Evolutionary conservation across 305 asterid genomes (phyloP).

Genomic region (Nicotiana rustica): DNA sequence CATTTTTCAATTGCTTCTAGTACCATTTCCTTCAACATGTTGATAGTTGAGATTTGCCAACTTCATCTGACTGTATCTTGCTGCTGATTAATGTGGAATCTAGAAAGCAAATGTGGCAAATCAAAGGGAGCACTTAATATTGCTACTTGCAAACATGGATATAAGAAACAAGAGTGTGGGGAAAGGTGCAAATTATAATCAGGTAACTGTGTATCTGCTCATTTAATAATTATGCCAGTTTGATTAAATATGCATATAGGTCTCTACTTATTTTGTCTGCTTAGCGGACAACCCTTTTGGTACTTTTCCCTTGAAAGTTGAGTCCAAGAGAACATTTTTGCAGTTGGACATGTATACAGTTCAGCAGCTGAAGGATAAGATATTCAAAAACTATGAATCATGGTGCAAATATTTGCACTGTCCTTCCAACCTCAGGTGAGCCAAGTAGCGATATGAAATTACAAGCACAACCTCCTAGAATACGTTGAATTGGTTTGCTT

Average conservation of each 20-base stretch:
- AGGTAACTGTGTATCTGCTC: slow-evolving; percentile 55
- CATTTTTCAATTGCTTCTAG: slow-evolving; percentile 15
- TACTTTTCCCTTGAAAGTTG: slow-evolving; percentile 39
- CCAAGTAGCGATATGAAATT: slow-evolving; percentile 41
- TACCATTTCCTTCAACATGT: slow-evolving; percentile 27
- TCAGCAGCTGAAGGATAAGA: slow-evolving; percentile 66
- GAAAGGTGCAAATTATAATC: slow-evolving; percentile 59
- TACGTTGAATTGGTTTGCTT: background rate
- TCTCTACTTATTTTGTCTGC: slow-evolving; percentile 29
- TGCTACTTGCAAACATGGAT: slow-evolving; percentile 96
- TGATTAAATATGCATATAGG: background rate
- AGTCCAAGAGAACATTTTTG: slow-evolving; percentile 41
- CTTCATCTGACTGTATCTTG: slow-evolving; percentile 40
- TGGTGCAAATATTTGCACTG: slow-evolving; percentile 93
- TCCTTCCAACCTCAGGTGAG: slow-evolving; percentile 78
- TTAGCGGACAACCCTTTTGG: background rate
- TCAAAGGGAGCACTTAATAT: slow-evolving; percentile 96
- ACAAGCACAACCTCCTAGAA: slow-evolving; percentile 29
- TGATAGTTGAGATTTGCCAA: slow-evolving; percentile 38
- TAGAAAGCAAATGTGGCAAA: slow-evolving; percentile 99
- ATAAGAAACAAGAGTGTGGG: slow-evolving; percentile 66
- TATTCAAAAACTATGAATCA: slow-evolving; percentile 82
- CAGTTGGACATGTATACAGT: slow-evolving; percentile 78
- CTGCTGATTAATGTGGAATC: slow-evolving; percentile 38
- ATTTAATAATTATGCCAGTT: slow-evolving; percentile 31